phyloP scores from a whole-genome alignment of 1,284 basidiomycete genomes.

The Sporisorium scitamineum region DNA sequence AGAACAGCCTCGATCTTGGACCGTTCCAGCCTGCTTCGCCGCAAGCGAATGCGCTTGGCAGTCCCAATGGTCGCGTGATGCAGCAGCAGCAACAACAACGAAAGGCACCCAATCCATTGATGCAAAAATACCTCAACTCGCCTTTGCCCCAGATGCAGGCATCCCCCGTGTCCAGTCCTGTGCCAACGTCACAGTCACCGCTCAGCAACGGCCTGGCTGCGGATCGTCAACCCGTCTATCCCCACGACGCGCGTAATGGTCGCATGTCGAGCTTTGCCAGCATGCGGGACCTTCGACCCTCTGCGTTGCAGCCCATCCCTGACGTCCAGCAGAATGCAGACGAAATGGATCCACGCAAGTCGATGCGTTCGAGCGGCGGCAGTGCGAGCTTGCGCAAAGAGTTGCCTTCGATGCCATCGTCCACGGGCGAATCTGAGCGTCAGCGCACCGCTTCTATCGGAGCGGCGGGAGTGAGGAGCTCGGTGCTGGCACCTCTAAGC shows the following conservation, averaged over 20 bases:
- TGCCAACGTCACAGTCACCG: constrained; percentile 5
- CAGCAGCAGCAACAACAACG: constrained; percentile 27
- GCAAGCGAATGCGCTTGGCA: constrained; percentile 14
- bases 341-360: constrained; percentile 13
- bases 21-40: constrained; percentile 58
- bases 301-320: constrained; percentile 31
- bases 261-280: constrained; percentile 41
- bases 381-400: constrained; percentile 35
- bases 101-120: constrained; percentile 38
- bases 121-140: constrained; percentile 51
- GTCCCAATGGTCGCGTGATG: constrained; percentile 20
- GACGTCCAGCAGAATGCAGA: constrained; percentile 16
- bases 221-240: constrained; percentile 6
- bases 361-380: constrained; percentile 23
- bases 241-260: constrained; percentile 3
- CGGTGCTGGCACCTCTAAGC: constrained; percentile 26
- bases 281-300: constrained; percentile 22
- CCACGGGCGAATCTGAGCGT: constrained; percentile 10
- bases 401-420: constrained; percentile 37
- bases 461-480: constrained; percentile 16
- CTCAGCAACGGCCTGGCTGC: not conserved
- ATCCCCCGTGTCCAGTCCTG: constrained; percentile 10
- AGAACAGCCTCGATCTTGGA: constrained; percentile 59
- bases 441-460: constrained; percentile 17
- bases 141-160: constrained; percentile 40